Evolutionary conservation across 257 asterid genomes (phyloP), one percentile per base, ranked within the genome.

Genomic region (Lycium barbarum): DNA sequence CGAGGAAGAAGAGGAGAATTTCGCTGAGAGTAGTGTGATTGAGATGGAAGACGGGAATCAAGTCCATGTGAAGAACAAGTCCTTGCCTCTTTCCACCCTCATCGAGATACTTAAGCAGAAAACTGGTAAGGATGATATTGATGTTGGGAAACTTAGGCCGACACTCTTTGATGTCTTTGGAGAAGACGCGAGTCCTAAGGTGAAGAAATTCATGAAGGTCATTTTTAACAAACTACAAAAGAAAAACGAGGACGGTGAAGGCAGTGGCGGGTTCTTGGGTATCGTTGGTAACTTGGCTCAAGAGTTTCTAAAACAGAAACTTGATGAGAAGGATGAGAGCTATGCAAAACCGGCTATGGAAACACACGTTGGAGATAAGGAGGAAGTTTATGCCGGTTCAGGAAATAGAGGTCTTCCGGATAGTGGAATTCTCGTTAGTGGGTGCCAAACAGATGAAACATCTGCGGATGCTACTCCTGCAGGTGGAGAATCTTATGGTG

Each of bases 121-220:
- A 86, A 96, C 99, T 0, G 99, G 99, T 7, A 96, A 96, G 88
- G 93, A 96, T 5, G 98, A 96, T 49, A 95, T 96, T 40, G 97
- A 94, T 76, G 98, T 96, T 40, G 99, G 99, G 45, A 93, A 96
- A 86, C 89, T 95, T 63, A 88, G 99, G 79, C 99, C 98, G 4
- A 91, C 99, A 3, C 96, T 96, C 22, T 96, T 93, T 61, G 98
- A 93, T 17, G 90, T 90, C 11, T 96, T 96, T 18, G 98, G 99
- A 2, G 98, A 96, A 5, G 99, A 96, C 79, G 83, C 99, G 2
- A 96, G 97, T 90, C 99, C 99, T 74, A 96, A 95, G 91, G 99
- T 95, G 22, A 93, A 96, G 90, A 95, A 96, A 86, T 96, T 96
- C 88, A 96, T 96, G 99, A 96, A 95, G 12, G 91, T 96, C 83